A percentile compares a stretch with the other conserved stretches of the same genome.
phyloP scores from a whole-genome alignment of 305 asterid species.

The Solanum hybrid region DNA sequence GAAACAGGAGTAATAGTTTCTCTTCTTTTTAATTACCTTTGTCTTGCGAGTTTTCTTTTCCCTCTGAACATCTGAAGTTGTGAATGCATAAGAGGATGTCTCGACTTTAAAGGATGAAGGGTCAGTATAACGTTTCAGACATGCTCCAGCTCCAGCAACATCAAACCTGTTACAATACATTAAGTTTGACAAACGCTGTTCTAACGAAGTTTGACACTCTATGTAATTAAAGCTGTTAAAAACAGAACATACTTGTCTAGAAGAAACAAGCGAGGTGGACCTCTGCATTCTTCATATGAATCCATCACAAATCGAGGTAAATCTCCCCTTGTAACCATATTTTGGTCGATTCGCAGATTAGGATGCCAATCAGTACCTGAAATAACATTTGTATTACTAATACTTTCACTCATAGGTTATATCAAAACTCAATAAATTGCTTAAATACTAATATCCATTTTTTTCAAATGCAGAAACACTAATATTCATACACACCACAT shows the following conservation, averaged over 20 bases:
- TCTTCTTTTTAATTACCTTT: slow-evolving; percentile 38
- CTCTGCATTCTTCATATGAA: slow-evolving; percentile 94
- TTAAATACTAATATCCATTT: not conserved
- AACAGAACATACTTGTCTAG: slow-evolving; percentile 71
- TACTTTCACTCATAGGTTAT: not conserved
- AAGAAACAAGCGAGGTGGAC: slow-evolving; percentile 90
- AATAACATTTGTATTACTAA: slow-evolving; percentile 4
- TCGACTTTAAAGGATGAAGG: slow-evolving; percentile 72
- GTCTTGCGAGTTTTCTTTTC: slow-evolving; percentile 57
- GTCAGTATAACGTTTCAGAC: slow-evolving; percentile 82
- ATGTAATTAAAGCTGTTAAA: not conserved
- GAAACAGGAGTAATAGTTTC: not conserved
- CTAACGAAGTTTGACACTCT: not conserved
- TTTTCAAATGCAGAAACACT: not conserved
- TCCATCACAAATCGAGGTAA: slow-evolving; percentile 89
- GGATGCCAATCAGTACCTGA: slow-evolving; percentile 91
- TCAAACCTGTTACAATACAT: slow-evolving; percentile 49
- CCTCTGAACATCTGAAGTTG: slow-evolving; percentile 36
- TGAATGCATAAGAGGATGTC: slow-evolving; percentile 25
- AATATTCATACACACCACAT: not conserved
- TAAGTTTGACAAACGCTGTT: not conserved
- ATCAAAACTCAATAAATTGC: not conserved
- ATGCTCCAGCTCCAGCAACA: slow-evolving; percentile 90
- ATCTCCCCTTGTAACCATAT: slow-evolving; percentile 61
- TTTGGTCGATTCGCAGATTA: slow-evolving; percentile 43